Evolutionary conservation across 2,329 filamentous ascomycete genomes (phyloP).

Genomic region (Periconia sp.): DNA sequence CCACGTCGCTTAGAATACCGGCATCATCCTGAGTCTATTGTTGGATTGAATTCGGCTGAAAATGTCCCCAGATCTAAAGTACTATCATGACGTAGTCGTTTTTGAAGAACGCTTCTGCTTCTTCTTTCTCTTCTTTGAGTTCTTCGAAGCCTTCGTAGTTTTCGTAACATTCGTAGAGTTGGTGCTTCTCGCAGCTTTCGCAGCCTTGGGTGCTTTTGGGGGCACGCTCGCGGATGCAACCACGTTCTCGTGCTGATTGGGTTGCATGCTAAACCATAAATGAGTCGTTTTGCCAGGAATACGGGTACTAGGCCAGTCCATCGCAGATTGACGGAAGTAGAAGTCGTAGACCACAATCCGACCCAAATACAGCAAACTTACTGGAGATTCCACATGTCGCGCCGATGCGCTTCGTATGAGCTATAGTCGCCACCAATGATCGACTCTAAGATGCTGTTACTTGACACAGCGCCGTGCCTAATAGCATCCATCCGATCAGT

Average conservation of each 20-base stretch:
- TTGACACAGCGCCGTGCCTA: constrained; percentile 19
- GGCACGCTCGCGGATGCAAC: background rate
- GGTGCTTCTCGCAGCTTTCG: too few species aligned
- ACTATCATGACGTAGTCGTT: too few species aligned
- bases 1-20: background rate
- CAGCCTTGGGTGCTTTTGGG: background rate
- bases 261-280: too few species aligned
- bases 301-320: background rate
- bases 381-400: constrained; percentile 57
- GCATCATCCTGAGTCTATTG: background rate
- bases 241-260: too few species aligned
- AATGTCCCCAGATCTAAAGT: too few species aligned
- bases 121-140: too few species aligned
- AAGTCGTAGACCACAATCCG: background rate
- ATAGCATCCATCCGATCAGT: constrained; percentile 60
- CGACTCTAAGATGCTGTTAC: constrained; percentile 69
- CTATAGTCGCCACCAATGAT: constrained; percentile 81
- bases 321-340: background rate
- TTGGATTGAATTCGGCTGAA: too few species aligned
- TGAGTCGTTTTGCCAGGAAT: too few species aligned
- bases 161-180: too few species aligned
- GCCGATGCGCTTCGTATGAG: constrained; percentile 72
- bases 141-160: too few species aligned
- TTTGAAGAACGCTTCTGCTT: too few species aligned
- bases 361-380: constrained; percentile 26